phyloP scores from a whole-genome alignment of 805 yeast genomes.

The Saturnispora zaruensis region DNA sequence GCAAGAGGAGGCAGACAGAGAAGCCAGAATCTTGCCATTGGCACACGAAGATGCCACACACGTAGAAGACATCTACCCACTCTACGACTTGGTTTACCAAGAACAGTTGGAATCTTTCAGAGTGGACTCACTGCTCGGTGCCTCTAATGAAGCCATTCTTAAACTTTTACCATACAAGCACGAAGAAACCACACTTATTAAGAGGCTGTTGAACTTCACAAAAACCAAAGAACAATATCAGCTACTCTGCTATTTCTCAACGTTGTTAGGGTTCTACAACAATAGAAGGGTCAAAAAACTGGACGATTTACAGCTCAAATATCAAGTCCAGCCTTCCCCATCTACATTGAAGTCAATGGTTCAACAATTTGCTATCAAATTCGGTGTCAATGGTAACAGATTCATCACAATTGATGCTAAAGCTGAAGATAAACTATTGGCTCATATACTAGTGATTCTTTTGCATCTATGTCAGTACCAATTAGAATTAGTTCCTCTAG shows the following conservation, averaged over 20 bases:
- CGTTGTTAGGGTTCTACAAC: slow-evolving; percentile 70
- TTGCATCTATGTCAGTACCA: slow-evolving; percentile 70
- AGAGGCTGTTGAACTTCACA: slow-evolving; percentile 26
- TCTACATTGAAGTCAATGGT: slow-evolving; percentile 62
- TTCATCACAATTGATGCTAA: slow-evolving; percentile 80
- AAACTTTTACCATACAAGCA: slow-evolving; percentile 54
- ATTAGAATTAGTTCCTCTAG: slow-evolving; percentile 71
- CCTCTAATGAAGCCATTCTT: slow-evolving; percentile 38
- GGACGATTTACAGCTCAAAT: slow-evolving; percentile 46
- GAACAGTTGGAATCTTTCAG: slow-evolving; percentile 57
- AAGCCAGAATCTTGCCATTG: slow-evolving; percentile 77
- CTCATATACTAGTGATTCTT: slow-evolving; percentile 64
- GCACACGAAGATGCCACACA: slow-evolving; percentile 71
- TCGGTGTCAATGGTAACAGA: slow-evolving; percentile 26
- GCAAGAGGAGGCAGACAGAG: slow-evolving; percentile 43
- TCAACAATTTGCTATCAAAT: slow-evolving; percentile 54
- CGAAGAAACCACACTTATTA: slow-evolving; percentile 3
- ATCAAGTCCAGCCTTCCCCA: slow-evolving; percentile 74
- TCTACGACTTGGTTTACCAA: slow-evolving; percentile 59
- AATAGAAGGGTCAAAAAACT: slow-evolving; percentile 60
- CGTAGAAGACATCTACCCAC: slow-evolving; percentile 76
- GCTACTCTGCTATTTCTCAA: slow-evolving; percentile 69
- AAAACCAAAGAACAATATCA: slow-evolving; percentile 45
- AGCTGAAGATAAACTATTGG: slow-evolving; percentile 76
- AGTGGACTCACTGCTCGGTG: slow-evolving; percentile 46